Evolutionary conservation across 495 filamentous ascomycete genomes (phyloP), one percentile per base, ranked within the genome.

Genomic region (Aspergillus panamensis): DNA sequence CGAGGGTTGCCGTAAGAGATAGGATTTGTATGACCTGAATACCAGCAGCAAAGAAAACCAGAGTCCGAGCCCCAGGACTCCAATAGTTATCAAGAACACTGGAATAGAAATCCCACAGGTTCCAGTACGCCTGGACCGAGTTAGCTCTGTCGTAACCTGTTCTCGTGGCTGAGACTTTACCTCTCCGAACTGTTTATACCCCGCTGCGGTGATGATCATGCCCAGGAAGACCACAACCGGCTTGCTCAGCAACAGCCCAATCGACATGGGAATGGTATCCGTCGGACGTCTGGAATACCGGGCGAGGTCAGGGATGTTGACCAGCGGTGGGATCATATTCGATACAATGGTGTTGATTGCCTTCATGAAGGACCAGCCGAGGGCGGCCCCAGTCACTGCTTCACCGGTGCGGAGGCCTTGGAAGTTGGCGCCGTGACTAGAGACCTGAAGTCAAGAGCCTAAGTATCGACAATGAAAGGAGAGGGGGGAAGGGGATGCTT

Each of bases 101-200:
- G 31, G 48, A 51, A 12, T 51, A 51, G 17, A 51, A 51, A 31
- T 51, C 48, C 48, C 48, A 51, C 30, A 51, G 48, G 17, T 51
- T 51, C 48, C 48, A 51, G 16, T 51, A 51, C 12, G 48, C 48
- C 48, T 51, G 9, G 3, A 48, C 25, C 25, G 5, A 2, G 25
- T 25, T 25, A 25, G 25, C 25, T 5, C 5, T 25, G 25, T 25
- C 25, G 5, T 25, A 5, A 25, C 25, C 25, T 25, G 25, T 5
- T 25, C 25, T 25, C 25, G 25, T 5, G 25, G 25, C 25, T 25
- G 2, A 5, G 25, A 25, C 3, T n/a, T 3, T 51, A 51, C 48
- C 29, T 51, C 48, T 19, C 48, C 48, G 17, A 51, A 51, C 19
- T 51, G 48, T 16, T 51, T 51, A 20, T 51, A 51, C 19, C 48